A percentile compares a stretch with the other conserved stretches of the same genome.
Conservation (phyloP, 306 rosid genomes). For the Corylus avellana region DNA sequence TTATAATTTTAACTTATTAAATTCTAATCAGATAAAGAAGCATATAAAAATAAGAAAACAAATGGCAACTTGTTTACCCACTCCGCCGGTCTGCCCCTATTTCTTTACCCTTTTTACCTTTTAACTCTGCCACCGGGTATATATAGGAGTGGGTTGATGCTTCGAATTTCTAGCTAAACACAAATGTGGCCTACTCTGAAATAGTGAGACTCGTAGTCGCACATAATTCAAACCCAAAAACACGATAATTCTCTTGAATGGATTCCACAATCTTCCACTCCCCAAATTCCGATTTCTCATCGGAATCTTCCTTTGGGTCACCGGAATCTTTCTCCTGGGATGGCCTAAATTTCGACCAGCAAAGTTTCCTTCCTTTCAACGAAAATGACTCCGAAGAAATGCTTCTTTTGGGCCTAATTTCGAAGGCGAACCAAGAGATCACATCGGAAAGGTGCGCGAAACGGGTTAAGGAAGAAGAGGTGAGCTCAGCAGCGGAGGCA, state of each 20-base stretch:
- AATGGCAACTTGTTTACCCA: neutral
- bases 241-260: conserved; percentile 25
- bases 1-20: neutral
- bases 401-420: conserved; percentile 74
- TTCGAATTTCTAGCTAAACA: neutral
- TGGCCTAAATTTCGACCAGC: conserved; percentile 16
- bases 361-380: conserved; percentile 68
- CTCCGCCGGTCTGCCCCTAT: neutral
- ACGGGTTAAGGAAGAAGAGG: conserved; percentile 71
- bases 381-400: conserved; percentile 90
- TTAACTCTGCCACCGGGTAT: neutral
- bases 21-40: neutral
- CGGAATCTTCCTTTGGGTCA: conserved; percentile 63
- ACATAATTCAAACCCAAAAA: neutral
- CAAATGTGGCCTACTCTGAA: neutral
- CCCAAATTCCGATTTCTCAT: conserved; percentile 47
- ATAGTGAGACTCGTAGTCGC: neutral
- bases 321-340: conserved; percentile 50
- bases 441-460: neutral
- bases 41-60: neutral
- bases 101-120: neutral
- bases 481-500: conserved; percentile 38
- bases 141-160: conserved; percentile 12
- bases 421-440: conserved; percentile 24
- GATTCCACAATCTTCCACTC: conserved; percentile 46